Evolutionary conservation across 768 basidiomycete species (phyloP).

Genomic region (Panaeolus cyanescens): DNA sequence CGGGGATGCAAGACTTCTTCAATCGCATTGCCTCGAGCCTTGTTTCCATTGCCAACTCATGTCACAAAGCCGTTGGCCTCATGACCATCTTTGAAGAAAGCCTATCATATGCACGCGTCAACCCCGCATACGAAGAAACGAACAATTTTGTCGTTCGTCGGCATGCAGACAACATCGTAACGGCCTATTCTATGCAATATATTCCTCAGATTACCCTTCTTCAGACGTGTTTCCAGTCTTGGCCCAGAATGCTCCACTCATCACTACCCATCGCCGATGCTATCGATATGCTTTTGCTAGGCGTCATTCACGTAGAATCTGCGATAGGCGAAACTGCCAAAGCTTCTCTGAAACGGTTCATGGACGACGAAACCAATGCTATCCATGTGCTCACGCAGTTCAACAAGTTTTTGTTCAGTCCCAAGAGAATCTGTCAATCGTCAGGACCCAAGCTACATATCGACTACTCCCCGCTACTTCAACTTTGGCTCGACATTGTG

Average conservation of each 20-base stretch:
- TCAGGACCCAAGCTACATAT: slow-evolving; percentile 61
- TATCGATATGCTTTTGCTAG: slow-evolving; percentile 78
- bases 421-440: slow-evolving; percentile 62
- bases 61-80: slow-evolving; percentile 63
- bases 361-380: slow-evolving; percentile 58
- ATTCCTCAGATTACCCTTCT: slow-evolving; percentile 70
- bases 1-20: slow-evolving; percentile 73
- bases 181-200: slow-evolving; percentile 67
- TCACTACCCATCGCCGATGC: slow-evolving; percentile 57
- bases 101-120: slow-evolving; percentile 65
- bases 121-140: slow-evolving; percentile 66
- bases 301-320: slow-evolving; percentile 86
- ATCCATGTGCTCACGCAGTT: slow-evolving; percentile 63
- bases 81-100: slow-evolving; percentile 89
- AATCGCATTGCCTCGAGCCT: slow-evolving; percentile 63
- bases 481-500: slow-evolving; percentile 74
- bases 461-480: slow-evolving; percentile 67
- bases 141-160: slow-evolving; percentile 68
- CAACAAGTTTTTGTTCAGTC: slow-evolving; percentile 74
- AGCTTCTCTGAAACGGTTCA: slow-evolving; percentile 71
- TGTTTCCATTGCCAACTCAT: slow-evolving; percentile 56
- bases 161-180: slow-evolving; percentile 58
- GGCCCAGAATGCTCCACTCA: slow-evolving; percentile 78
- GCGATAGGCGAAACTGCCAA: slow-evolving; percentile 67
- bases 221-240: slow-evolving; percentile 76